Conservation (phyloP, 495 filamentous ascomycete genomes). For the Lophiostoma macrostomum region DNA sequence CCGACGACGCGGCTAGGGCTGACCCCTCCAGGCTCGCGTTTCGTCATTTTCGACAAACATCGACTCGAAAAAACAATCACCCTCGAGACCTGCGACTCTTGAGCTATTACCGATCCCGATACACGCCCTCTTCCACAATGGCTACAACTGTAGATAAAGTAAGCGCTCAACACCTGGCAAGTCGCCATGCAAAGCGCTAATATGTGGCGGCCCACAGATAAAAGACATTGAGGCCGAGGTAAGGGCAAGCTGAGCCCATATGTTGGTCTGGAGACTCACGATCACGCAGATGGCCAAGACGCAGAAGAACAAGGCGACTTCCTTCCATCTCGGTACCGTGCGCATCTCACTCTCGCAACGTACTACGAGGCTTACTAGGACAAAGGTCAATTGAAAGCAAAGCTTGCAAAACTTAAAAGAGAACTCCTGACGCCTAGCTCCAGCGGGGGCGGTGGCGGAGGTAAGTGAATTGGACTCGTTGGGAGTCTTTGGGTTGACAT, state of each 20-base stretch:
- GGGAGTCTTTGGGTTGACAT: slow-evolving; percentile 2
- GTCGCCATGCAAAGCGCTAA: slow-evolving; percentile 6
- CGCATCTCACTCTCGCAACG: too few species aligned
- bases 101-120: neutral
- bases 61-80: too few species aligned
- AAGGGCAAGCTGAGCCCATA: slow-evolving; percentile 53
- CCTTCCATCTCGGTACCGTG: slow-evolving; percentile 65
- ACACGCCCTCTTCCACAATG: slow-evolving; percentile 68
- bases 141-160: slow-evolving; percentile 96
- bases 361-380: neutral
- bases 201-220: slow-evolving; percentile 61
- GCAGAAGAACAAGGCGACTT: slow-evolving; percentile 98
- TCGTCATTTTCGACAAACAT: too few species aligned
- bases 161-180: neutral
- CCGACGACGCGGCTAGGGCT: too few species aligned
- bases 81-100: too few species aligned
- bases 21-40: too few species aligned
- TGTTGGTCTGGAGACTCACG: too few species aligned
- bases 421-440: slow-evolving; percentile 85
- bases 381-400: slow-evolving; percentile 90
- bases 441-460: slow-evolving; percentile 77
- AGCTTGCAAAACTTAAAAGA: slow-evolving; percentile 94
- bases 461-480: slow-evolving; percentile 50
- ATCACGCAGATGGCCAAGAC: slow-evolving; percentile 76
- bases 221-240: slow-evolving; percentile 94